phyloP scores from a whole-genome alignment of 495 filamentous ascomycete genomes.

The Neurospora cerealis region DNA sequence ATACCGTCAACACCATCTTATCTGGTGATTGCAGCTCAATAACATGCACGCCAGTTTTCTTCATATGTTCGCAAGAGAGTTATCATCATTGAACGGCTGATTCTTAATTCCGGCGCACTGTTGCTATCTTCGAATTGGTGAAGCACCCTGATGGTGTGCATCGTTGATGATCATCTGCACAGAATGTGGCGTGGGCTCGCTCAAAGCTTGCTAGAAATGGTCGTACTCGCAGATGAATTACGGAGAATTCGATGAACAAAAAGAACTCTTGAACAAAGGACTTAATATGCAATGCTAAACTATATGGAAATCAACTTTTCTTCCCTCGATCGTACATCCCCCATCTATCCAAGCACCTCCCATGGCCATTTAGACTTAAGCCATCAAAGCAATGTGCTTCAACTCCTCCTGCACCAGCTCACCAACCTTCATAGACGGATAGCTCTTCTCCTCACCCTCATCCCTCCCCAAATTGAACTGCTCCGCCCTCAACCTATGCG shows the following conservation, averaged over 20 bases:
- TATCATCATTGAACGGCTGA: no score
- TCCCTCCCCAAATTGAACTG: slow-evolving; percentile 33
- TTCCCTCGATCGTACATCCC: neutral
- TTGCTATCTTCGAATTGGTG: neutral
- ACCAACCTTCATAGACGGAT: slow-evolving; percentile 36
- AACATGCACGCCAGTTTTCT: neutral
- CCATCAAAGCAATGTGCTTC: slow-evolving; percentile 35
- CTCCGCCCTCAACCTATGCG: slow-evolving; percentile 26
- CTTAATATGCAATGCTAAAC: neutral
- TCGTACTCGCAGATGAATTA: neutral
- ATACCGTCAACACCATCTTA: neutral
- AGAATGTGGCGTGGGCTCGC: neutral
- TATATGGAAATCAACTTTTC: neutral
- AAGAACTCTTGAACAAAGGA: neutral
- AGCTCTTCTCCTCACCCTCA: slow-evolving; percentile 35
- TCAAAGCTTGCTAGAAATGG: neutral
- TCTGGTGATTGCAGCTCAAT: neutral
- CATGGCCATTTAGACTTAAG: neutral
- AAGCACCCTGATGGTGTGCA: neutral
- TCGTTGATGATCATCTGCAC: neutral
- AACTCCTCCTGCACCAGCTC: slow-evolving; percentile 38
- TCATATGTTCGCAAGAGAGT: neutral
- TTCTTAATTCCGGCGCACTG: neutral
- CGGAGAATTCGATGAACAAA: neutral
- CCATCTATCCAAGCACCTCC: no score